phyloP scores from a whole-genome alignment of 2,329 filamentous ascomycete genomes.

The Blastomyces gilchristii region DNA sequence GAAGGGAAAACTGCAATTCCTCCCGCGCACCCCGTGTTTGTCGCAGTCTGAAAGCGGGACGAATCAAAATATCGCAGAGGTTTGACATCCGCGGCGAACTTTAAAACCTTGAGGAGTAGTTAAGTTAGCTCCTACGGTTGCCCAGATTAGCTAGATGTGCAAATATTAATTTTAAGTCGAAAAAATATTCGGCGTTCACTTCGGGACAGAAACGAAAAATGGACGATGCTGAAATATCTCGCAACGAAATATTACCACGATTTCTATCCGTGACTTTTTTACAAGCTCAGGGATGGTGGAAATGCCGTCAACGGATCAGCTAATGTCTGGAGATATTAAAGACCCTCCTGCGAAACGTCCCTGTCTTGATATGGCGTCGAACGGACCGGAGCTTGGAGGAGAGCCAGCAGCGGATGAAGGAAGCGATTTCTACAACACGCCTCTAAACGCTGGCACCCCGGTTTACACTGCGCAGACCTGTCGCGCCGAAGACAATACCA shows the following conservation, averaged over 20 bases:
- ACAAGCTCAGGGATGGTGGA: conserved; percentile 6
- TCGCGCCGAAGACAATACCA: conserved; percentile 12
- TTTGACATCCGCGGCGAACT: neutral
- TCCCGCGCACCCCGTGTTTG: neutral
- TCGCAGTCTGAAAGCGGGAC: neutral
- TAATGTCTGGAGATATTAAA: neutral
- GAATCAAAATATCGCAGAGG: neutral
- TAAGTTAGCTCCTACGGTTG: conserved; percentile 2
- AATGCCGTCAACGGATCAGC: neutral
- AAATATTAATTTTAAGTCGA: neutral
- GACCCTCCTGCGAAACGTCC: conserved; percentile 20
- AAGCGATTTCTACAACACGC: conserved; percentile 36
- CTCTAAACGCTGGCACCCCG: conserved; percentile 24
- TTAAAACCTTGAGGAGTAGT: too few species aligned
- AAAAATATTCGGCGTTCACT: neutral
- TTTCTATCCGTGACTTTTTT: neutral
- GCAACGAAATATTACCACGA: neutral
- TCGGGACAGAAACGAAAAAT: neutral
- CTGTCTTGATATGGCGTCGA: conserved; percentile 23
- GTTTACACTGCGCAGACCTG: conserved; percentile 13
- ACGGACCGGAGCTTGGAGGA: conserved; percentile 13
- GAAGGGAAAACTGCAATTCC: neutral
- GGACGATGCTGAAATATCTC: neutral
- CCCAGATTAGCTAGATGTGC: neutral
- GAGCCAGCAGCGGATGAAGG: conserved; percentile 26